phyloP scores from a whole-genome alignment of 2,329 filamentous ascomycete species.

The Cercospora citrullina region DNA sequence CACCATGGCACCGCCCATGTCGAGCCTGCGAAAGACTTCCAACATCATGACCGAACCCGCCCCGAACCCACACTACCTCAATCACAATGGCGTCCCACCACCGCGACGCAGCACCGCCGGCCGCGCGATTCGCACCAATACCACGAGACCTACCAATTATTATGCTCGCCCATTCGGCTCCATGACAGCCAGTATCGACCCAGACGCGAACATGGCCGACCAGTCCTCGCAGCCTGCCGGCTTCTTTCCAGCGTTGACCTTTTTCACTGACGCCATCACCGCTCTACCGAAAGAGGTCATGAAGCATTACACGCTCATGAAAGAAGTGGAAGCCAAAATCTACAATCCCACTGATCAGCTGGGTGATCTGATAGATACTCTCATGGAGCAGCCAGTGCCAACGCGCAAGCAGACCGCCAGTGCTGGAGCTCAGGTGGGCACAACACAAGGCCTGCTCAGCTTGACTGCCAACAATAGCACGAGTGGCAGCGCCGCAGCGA shows the following conservation, averaged over 20 bases:
- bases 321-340: constrained; percentile 97
- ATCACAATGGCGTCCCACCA: constrained; percentile 17
- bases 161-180: constrained; percentile 52
- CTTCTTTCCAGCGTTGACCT: constrained; percentile 67
- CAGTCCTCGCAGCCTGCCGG: constrained; percentile 41
- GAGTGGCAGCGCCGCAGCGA: constrained; percentile 41
- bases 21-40: constrained; percentile 9
- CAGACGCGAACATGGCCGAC: constrained; percentile 30
- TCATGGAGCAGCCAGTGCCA: constrained; percentile 51
- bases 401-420: constrained; percentile 31
- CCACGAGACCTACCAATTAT: constrained; percentile 52
- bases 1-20: constrained; percentile 15
- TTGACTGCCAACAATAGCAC: constrained; percentile 44
- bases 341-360: constrained; percentile 83
- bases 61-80: constrained; percentile 6
- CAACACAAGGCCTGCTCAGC: constrained; percentile 36
- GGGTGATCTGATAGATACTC: constrained; percentile 69
- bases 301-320: constrained; percentile 90
- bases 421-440: constrained; percentile 11
- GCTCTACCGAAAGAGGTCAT: constrained; percentile 93
- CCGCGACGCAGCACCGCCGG: constrained; percentile 39
- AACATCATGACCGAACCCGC: constrained; percentile 2
- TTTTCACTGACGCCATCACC: constrained; percentile 88
- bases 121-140: constrained; percentile 49
- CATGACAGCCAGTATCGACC: constrained; percentile 39